Conservation (phyloP, 768 basidiomycete genomes). For the Cystofilobasidium ferigula region DNA sequence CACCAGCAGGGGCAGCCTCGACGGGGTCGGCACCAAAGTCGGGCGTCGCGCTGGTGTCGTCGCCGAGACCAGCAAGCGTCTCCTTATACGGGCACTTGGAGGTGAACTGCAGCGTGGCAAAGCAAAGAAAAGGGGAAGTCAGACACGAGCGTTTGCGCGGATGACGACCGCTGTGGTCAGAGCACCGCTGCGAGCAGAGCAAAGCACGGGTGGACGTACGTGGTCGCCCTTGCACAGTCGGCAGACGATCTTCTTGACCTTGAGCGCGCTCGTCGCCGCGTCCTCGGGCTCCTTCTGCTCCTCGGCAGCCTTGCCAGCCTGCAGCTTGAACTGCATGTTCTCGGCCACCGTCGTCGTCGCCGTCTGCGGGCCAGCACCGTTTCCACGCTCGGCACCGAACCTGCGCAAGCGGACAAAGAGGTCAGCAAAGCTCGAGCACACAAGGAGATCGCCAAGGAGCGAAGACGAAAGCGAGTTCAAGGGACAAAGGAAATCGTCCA, state of each 20-base stretch:
- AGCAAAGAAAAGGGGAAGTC: not conserved
- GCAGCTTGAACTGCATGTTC: constrained; percentile 54
- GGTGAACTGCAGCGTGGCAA: constrained; percentile 49
- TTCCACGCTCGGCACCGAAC: constrained; percentile 84
- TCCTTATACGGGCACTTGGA: constrained; percentile 98
- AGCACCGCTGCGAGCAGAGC: not conserved
- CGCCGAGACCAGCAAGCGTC: constrained; percentile 63
- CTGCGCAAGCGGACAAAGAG: constrained; percentile 36
- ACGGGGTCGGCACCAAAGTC: constrained; percentile 6
- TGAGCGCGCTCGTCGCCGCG: constrained; percentile 53
- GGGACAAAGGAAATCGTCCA: not conserved
- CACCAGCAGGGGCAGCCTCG: constrained; percentile 40
- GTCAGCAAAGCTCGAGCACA: not conserved
- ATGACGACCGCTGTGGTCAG: not conserved
- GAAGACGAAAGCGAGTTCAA: not conserved
- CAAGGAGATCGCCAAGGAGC: too few relatives aligned
- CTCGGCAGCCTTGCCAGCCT: constrained; percentile 44
- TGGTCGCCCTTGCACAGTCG: constrained; percentile 92
- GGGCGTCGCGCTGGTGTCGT: constrained; percentile 4
- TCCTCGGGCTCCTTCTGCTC: constrained; percentile 44
- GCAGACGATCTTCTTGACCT: constrained; percentile 72
- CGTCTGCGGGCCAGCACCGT: constrained; percentile 73
- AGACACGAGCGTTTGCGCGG: not conserved
- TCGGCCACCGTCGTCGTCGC: constrained; percentile 89
- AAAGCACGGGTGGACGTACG: constrained; percentile 26